A percentile compares a stretch with the other conserved stretches of the same genome.
These are phyloP conservation scores for Leccinum olivaceopallidum DNA, from an alignment of 768 basidiomycete genomes.

Conservation along the genomic window DNA sequence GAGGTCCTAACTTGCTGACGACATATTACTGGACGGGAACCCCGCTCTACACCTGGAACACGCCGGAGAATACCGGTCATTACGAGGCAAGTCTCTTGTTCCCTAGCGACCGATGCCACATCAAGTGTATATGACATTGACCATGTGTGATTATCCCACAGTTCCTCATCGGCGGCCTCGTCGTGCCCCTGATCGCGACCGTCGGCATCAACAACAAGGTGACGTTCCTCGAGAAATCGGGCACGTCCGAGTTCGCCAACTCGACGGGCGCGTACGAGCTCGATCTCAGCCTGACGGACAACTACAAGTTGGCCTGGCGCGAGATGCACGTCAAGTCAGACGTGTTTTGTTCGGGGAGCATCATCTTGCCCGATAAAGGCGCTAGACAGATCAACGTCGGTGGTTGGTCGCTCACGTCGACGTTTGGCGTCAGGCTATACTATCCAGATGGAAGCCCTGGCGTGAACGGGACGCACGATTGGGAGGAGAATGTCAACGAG, in stretches of 20 bases:
- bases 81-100: constrained; percentile 56
- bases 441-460: constrained; percentile 68
- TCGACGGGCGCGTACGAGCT: constrained; percentile 81
- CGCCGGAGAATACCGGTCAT: constrained; percentile 59
- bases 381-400: constrained; percentile 38
- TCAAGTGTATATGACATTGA: neutral
- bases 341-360: constrained; percentile 75
- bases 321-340: constrained; percentile 76
- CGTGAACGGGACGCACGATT: constrained; percentile 73
- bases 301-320: constrained; percentile 59
- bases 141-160: constrained; percentile 11
- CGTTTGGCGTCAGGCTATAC: constrained; percentile 72
- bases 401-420: constrained; percentile 70
- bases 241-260: constrained; percentile 54
- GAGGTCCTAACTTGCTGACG: constrained; percentile 52
- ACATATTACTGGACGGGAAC: constrained; percentile 56
- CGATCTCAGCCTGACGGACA: constrained; percentile 55
- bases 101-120: constrained; percentile 22
- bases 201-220: constrained; percentile 82
- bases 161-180: constrained; percentile 56
- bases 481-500: constrained; percentile 68
- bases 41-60: constrained; percentile 60
- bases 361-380: constrained; percentile 74
- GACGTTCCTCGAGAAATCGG: constrained; percentile 73
- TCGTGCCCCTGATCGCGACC: constrained; percentile 74